These are phyloP conservation scores for Globisporangium emineosum DNA, from an alignment of 352 stramenopile genomes.

Conservation along the genomic window DNA sequence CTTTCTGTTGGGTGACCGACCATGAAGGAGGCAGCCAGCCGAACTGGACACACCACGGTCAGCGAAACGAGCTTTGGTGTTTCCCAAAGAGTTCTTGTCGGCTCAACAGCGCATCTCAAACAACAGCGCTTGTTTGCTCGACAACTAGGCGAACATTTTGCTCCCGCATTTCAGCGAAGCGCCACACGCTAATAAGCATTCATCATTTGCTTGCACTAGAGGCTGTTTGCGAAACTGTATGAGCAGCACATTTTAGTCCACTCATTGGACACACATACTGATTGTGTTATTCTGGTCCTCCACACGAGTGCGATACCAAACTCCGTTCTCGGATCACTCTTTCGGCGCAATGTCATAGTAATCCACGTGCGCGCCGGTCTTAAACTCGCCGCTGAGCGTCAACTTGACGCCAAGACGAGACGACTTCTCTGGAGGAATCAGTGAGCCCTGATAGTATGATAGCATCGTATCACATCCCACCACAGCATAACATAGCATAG, in stretches of 20 bases:
- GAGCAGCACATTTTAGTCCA: not conserved
- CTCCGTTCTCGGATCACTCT: not conserved
- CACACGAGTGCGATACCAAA: not conserved
- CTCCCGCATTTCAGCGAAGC: not conserved
- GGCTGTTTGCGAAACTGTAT: too few relatives aligned
- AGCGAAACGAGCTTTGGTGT: too few relatives aligned
- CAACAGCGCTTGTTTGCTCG: too few relatives aligned
- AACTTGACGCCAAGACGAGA: constrained; percentile 60
- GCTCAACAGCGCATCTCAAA: too few relatives aligned
- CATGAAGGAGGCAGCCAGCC: too few relatives aligned
- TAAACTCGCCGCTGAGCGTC: constrained; percentile 42
- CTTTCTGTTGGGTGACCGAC: too few relatives aligned
- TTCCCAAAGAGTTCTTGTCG: too few relatives aligned
- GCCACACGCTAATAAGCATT: too few relatives aligned
- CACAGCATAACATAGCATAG: not conserved
- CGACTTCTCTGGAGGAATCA: constrained; percentile 54
- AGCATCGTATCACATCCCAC: too few relatives aligned
- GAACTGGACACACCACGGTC: too few relatives aligned
- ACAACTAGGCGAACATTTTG: too few relatives aligned
- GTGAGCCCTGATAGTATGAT: constrained; percentile 23
- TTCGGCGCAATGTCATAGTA: constrained; percentile 51
- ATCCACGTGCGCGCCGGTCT: constrained; percentile 71
- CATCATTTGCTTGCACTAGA: too few relatives aligned
- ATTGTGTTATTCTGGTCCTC: not conserved
- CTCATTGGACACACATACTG: not conserved